Evolutionary conservation across 768 basidiomycete genomes (phyloP).

Genomic region (Auriscalpium orientale): DNA sequence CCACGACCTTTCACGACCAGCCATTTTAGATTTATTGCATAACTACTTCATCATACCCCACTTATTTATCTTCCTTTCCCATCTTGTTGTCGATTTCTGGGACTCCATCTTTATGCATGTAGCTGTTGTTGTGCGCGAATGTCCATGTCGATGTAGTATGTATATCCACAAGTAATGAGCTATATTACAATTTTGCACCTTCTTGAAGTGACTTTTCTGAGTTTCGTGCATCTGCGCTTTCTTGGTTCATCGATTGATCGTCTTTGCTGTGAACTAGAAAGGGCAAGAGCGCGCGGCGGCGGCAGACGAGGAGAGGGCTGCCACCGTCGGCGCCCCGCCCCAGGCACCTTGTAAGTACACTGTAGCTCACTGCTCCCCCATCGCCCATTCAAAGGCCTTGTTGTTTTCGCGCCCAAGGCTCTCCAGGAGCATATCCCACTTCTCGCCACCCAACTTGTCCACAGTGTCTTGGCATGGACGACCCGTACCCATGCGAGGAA

Average conservation of each 20-base stretch:
- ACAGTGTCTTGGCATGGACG: background rate
- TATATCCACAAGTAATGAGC: background rate
- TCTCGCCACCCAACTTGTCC: background rate
- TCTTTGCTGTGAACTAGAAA: no score
- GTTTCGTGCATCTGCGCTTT: no score
- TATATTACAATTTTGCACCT: no score
- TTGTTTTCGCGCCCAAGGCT: background rate
- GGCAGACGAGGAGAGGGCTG: no score
- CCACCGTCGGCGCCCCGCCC: no score
- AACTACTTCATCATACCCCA: background rate
- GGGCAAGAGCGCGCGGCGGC: no score
- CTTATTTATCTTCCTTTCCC: background rate
- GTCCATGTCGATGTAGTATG: background rate
- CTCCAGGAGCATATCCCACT: background rate
- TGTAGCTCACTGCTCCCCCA: background rate
- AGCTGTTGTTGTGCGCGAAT: background rate
- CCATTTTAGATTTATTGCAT: background rate
- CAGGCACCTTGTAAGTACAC: no score
- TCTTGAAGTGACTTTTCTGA: no score
- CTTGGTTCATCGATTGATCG: no score
- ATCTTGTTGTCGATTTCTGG: background rate
- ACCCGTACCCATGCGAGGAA: background rate
- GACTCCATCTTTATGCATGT: background rate
- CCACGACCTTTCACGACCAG: background rate
- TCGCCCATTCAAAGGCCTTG: background rate